Conservation (phyloP, 495 filamentous ascomycete genomes). For the Bacidia gigantensis region DNA sequence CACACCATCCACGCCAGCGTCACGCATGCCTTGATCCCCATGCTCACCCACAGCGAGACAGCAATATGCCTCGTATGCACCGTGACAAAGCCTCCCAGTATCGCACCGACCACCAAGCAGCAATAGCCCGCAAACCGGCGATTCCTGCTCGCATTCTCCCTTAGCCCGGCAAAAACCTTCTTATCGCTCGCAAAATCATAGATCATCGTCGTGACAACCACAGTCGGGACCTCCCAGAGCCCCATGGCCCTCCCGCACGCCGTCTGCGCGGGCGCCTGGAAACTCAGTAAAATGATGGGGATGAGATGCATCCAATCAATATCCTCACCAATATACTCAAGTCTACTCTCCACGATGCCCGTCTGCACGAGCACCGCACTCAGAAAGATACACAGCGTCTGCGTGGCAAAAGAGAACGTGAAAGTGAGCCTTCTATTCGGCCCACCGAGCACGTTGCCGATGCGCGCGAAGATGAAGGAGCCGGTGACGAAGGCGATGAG, state of each 20-base stretch:
- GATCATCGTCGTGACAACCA: slow-evolving; percentile 56
- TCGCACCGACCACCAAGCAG: slow-evolving; percentile 44
- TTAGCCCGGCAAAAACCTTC: slow-evolving; percentile 28
- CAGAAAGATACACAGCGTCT: slow-evolving; percentile 39
- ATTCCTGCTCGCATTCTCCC: slow-evolving; percentile 47
- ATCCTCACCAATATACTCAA: slow-evolving; percentile 21
- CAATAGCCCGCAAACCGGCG: slow-evolving; percentile 47
- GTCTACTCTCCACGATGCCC: slow-evolving; percentile 29
- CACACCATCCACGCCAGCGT: slow-evolving; percentile 30
- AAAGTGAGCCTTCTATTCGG: slow-evolving; percentile 33
- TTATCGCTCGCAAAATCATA: slow-evolving; percentile 54
- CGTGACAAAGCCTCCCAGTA: slow-evolving; percentile 46
- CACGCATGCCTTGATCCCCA: slow-evolving; percentile 37
- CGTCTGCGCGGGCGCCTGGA: slow-evolving; percentile 58
- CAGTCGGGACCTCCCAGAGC: slow-evolving; percentile 54
- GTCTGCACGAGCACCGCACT: slow-evolving; percentile 42
- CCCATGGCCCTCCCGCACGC: slow-evolving; percentile 46
- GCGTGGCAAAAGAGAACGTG: slow-evolving; percentile 40
- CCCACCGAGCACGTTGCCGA: slow-evolving; percentile 25
- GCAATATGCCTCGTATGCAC: slow-evolving; percentile 31
- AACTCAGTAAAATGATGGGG: slow-evolving; percentile 50
- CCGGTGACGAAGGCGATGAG: slow-evolving; percentile 41
- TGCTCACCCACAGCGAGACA: slow-evolving; percentile 43
- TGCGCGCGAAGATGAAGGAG: slow-evolving; percentile 31
- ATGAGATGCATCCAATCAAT: slow-evolving; percentile 34